A percentile compares a stretch with the other conserved stretches of the same genome.
Evolutionary conservation across 805 yeast species (phyloP).

Genomic region (Candida peoriensis): DNA sequence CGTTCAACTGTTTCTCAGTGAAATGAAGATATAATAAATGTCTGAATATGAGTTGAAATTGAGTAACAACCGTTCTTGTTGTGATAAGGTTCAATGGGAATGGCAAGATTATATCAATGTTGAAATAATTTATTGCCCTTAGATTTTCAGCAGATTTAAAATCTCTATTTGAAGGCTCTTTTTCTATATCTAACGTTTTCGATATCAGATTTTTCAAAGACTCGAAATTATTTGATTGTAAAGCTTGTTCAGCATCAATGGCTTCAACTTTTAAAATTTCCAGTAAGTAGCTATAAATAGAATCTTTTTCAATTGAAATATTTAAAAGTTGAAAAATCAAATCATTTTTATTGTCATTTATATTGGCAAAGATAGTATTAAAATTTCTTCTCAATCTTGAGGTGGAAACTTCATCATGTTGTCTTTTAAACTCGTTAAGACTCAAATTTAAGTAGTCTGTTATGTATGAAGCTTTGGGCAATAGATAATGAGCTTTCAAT

Average conservation of each 20-base stretch:
- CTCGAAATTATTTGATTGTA: slow-evolving; percentile 39
- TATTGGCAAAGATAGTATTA: slow-evolving; percentile 7
- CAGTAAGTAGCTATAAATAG: slow-evolving; percentile 35
- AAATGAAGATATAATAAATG: slow-evolving; percentile 60
- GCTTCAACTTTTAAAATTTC: slow-evolving; percentile 51
- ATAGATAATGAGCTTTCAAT: slow-evolving; percentile 54
- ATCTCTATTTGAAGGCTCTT: slow-evolving; percentile 10
- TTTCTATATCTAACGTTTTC: slow-evolving; percentile 29
- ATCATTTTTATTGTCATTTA: slow-evolving; percentile 11
- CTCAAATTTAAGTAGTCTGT: slow-evolving; percentile 48
- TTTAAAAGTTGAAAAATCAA: slow-evolving; percentile 25
- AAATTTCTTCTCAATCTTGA: slow-evolving; percentile 30
- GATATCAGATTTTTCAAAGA: slow-evolving; percentile 40
- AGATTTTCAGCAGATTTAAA: slow-evolving; percentile 27
- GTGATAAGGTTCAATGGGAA: slow-evolving; percentile 81
- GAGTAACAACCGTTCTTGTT: slow-evolving; percentile 62
- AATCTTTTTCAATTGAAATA: slow-evolving; percentile 37
- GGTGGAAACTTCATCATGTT: slow-evolving; percentile 25
- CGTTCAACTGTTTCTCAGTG: slow-evolving; percentile 52
- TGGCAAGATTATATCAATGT: slow-evolving; percentile 61
- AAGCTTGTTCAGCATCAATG: slow-evolving; percentile 47
- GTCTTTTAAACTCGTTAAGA: slow-evolving; percentile 46
- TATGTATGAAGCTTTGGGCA: slow-evolving; percentile 46
- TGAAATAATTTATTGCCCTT: slow-evolving; percentile 46
- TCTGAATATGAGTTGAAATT: slow-evolving; percentile 78